A percentile compares a stretch with the other conserved stretches of the same genome.
phyloP scores from a whole-genome alignment of 192 early-diverging fungal genomes.

The Rhizoclosmatium sp. region DNA sequence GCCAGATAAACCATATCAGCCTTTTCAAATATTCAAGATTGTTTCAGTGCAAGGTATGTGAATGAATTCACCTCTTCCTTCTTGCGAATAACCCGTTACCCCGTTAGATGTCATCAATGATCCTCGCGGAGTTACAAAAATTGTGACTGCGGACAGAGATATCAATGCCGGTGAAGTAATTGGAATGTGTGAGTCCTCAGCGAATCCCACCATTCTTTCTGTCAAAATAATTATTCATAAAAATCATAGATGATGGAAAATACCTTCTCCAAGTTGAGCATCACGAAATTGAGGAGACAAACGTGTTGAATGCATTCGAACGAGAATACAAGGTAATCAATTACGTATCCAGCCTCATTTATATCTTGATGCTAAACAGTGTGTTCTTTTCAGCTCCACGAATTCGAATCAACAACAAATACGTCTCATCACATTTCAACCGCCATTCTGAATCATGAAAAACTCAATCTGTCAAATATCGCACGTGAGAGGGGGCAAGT shows the following conservation, averaged over 20 bases:
- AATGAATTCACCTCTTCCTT: background rate
- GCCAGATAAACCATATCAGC: background rate
- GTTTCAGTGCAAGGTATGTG: conserved; percentile 6
- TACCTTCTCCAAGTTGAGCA: conserved; percentile 19
- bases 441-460: too few species aligned
- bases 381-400: too few species aligned
- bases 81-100: background rate
- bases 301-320: conserved; percentile 12
- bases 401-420: too few species aligned
- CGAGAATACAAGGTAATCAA: conserved; percentile 22
- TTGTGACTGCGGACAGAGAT: background rate
- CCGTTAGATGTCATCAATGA: background rate
- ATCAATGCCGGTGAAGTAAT: conserved; percentile 9
- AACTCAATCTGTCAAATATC: too few species aligned
- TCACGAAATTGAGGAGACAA: background rate
- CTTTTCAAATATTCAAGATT: conserved; percentile 7
- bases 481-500: background rate
- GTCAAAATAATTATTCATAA: too few species aligned
- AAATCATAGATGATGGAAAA: background rate
- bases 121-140: conserved; percentile 10
- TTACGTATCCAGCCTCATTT: background rate
- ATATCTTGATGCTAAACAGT: too few species aligned
- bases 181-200: background rate
- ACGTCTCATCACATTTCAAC: too few species aligned
- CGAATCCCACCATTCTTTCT: too few species aligned